Evolutionary conservation across 371 early-diverging fungal genomes (phyloP), one percentile per base, ranked within the genome.

Genomic region (Mortierella sp.): DNA sequence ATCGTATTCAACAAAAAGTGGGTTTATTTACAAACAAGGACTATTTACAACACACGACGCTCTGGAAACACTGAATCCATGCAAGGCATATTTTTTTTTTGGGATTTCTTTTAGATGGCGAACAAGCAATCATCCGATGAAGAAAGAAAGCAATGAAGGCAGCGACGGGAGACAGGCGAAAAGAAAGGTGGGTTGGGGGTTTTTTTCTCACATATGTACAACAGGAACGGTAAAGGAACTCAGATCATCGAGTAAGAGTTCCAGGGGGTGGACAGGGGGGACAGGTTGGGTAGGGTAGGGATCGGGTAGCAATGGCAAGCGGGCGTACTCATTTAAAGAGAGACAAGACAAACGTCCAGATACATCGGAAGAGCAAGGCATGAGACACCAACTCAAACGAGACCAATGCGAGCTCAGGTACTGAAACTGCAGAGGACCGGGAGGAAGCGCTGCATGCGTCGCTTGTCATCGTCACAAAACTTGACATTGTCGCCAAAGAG

Each of bases 401-500:
- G 57, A n/a, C 34, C 9, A 67, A 70, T 16, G 46, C 16, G 10
- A 24, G 5, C 34, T 76, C 72, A 86, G 64, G 74, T 74, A 51
- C 77, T 79, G 77, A 86, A 86, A 75, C 75, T 81, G 78, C 79
- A 72, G 51, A 86, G 82, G 26, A 74, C 76, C 16, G 86, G 86
- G 26, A 86, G 74, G 77, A 86, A 81, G 24, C 82, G 82, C 53
- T 86, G 82, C 86, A 86, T 79, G 51, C 86, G 82, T 51, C 86
- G 74, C 75, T 86, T 86, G 77, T 86, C 86, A 55, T 81, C 82
- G 26, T 86, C 86, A 37, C 81, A 81, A 31, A 86, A 86, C 76
- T 86, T 86, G 86, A 86, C 79, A 69, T 86, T 81, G 78, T 86
- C 86, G 1, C 86, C 81, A 79, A 86, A 81, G 37, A 86, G 75